phyloP scores from a whole-genome alignment of 129 eudicot species.

The Pittosporum tobira region DNA sequence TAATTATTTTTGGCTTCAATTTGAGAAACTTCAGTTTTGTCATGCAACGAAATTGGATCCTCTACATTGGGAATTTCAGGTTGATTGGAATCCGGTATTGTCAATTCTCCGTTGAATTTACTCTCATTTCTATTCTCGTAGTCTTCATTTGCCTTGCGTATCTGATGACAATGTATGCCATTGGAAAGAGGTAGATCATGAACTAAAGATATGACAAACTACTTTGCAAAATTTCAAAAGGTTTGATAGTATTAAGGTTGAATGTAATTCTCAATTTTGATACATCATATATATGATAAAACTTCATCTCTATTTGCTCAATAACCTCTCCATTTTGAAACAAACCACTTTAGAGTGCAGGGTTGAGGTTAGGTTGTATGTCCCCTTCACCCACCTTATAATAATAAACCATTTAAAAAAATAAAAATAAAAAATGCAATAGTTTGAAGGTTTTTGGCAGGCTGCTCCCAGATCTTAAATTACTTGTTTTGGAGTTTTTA shows the following conservation, averaged over 20 bases:
- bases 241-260: neutral
- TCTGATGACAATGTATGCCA: constrained; percentile 28
- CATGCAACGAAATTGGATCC: constrained; percentile 8
- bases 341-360: too few relatives aligned
- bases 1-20: constrained; percentile 24
- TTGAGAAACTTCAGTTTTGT: constrained; percentile 12
- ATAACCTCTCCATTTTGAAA: neutral
- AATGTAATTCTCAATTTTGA: neutral
- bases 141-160: constrained; percentile 53
- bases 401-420: too few relatives aligned
- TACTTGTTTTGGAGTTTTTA: neutral
- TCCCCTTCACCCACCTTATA: too few relatives aligned
- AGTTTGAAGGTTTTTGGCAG: too few relatives aligned
- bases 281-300: too few relatives aligned
- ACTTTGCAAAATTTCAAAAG: neutral
- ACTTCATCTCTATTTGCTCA: too few relatives aligned
- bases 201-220: neutral
- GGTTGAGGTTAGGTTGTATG: too few relatives aligned
- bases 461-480: neutral
- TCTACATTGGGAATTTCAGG: constrained; percentile 6
- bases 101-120: constrained; percentile 7
- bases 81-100: constrained; percentile 12
- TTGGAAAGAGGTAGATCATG: neutral
- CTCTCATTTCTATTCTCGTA: constrained; percentile 31
- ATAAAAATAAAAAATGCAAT: too few relatives aligned